Evolutionary conservation across 495 filamentous ascomycete species (phyloP), one percentile per base, ranked within the genome.

Genomic region (Aspergillus egyptiacus): DNA sequence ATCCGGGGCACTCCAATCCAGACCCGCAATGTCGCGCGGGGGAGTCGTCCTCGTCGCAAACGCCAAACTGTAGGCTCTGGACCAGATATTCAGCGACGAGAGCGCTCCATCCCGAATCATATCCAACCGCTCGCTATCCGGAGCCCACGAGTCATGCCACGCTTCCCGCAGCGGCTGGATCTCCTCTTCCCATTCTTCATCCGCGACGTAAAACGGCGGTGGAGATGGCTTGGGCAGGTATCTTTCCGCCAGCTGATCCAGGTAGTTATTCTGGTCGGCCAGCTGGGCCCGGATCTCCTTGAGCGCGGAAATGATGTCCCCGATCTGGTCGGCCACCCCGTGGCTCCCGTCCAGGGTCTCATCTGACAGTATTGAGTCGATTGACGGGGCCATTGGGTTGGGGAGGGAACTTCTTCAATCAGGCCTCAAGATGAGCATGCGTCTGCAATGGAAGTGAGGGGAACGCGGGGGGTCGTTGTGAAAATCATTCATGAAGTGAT

Each of bases 181-280:
- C 19, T 3, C 5, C 15, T 37, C 35, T 2, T 8, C 22, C 35
- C 35, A 37, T 9, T 37, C 35, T 7, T 37, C 35, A 2, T 37
- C 35, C 5, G 17, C 6, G 11, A 37, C 19, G n/a, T 37, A 20
- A 11, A 35, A 6, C 15, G 2, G n/a, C 14, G 33, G 33, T 15
- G 15, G n/a, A 2, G 33, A 2, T 3, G 15, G n/a, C 10, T 17
- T 3, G 3, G 17, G 17, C 3, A 37, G 10, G 22, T 37, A 37
- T 11, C 22, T 37, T 6, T 37, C 35, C 4, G 35, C 35, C 15
- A 37, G 17, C 2, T 20, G 6, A 37, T 44, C 41, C 27, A 44
- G 17, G 19, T 44, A 44, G 11, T 44, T 44, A 19, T 44, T 44
- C 28, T 44, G 41, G 19, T 44, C 41, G 2, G 41, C 41, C 17